These are phyloP conservation scores for Capsella rubella DNA, from an alignment of 441 rosid genomes.

Conservation along the genomic window DNA sequence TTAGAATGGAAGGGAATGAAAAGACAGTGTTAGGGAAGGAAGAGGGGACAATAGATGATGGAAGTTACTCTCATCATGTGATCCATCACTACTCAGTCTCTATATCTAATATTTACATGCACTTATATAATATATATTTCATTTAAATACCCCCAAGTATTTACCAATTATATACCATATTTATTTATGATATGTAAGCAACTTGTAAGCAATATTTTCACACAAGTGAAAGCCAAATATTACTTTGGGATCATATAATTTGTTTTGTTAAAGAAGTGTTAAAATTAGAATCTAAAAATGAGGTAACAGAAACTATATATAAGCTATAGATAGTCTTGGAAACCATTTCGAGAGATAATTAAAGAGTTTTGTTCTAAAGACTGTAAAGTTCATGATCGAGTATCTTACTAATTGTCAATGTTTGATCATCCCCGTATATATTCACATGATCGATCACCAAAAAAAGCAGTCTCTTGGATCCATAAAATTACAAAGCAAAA, in stretches of 20 bases:
- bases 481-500: slow-evolving; percentile 29
- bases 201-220: neutral
- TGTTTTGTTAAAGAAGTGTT: too few relatives aligned
- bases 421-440: neutral
- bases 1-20: slow-evolving; percentile 49
- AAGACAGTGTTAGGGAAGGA: slow-evolving; percentile 44
- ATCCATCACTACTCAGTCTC: slow-evolving; percentile 30
- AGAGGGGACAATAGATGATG: slow-evolving; percentile 49
- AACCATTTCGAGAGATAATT: neutral
- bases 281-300: too few relatives aligned
- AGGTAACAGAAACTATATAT: too few relatives aligned
- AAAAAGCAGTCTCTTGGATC: neutral
- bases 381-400: neutral
- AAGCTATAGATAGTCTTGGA: neutral
- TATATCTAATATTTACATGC: slow-evolving; percentile 25
- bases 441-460: slow-evolving; percentile 4
- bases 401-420: neutral
- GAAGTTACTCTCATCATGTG: slow-evolving; percentile 47
- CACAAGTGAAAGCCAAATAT: neutral
- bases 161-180: neutral
- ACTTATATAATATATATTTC: neutral
- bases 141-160: neutral
- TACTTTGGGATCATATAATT: too few relatives aligned
- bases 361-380: neutral
- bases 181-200: neutral